phyloP scores from a whole-genome alignment of 768 basidiomycete species.

The Rhodotorula taiwanensis region DNA sequence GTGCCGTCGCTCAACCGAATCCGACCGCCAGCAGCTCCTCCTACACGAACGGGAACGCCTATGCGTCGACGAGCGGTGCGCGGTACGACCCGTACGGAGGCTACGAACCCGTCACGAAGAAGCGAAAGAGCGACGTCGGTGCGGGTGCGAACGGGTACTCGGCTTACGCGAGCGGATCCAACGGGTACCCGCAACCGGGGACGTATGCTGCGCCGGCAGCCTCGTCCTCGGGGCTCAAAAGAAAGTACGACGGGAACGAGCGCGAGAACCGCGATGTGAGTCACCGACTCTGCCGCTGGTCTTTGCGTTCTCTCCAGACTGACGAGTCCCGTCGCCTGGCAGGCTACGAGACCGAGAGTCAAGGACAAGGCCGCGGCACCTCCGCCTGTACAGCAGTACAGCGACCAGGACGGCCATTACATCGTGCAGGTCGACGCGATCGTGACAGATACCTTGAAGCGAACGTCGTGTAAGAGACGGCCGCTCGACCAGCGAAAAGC shows the following conservation, averaged over 20 bases:
- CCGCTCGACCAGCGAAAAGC: constrained; percentile 14
- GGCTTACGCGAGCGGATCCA: neutral
- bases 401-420: constrained; percentile 98
- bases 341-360: neutral
- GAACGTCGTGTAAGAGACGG: too few species aligned
- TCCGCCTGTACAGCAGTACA: constrained; percentile 42
- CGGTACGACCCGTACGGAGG: constrained; percentile 6
- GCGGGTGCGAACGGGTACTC: neutral
- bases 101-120: constrained; percentile 20
- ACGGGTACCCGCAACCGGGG: neutral
- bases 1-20: neutral
- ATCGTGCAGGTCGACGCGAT: constrained; percentile 87
- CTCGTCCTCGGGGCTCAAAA: constrained; percentile 8
- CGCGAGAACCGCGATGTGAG: constrained; percentile 3
- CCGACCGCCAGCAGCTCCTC: constrained; percentile 1
- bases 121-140: constrained; percentile 26
- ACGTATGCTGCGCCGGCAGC: neutral
- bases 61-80: constrained; percentile 1
- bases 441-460: constrained; percentile 61
- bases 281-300: neutral
- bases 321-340: too few species aligned
- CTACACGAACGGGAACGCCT: neutral
- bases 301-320: neutral
- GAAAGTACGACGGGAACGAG: constrained; percentile 21
- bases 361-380: constrained; percentile 1